Base-by-base conservation (phyloP, 495 filamentous ascomycete genomes). In the Aspergillus biplanus region DNA sequence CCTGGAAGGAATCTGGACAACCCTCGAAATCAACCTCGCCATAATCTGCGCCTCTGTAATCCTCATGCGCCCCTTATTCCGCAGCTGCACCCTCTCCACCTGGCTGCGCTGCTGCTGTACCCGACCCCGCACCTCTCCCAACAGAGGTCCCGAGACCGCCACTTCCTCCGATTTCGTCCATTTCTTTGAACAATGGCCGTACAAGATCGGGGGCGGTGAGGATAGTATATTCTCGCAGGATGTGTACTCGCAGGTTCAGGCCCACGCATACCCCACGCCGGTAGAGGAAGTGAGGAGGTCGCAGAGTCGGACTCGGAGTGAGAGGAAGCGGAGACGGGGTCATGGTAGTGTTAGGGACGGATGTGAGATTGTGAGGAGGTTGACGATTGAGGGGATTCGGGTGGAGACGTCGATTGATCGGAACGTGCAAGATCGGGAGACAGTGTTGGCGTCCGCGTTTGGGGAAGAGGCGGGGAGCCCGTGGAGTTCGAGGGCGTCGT, bases 1-100 rank as follows among this genome's bases (percentile, higher is more conserved):
- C 2, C 69, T 76, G n/a, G 74, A 75, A 5, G 75, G 79, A 0
- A 76, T 78, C 55, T 86, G 83, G 83, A 80, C 80, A 7, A 73
- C 78, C n/a, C 71, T 80, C 44, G 83, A 86, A 66, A 65, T 84
- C 8, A 77, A 78, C 67, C 74, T 80, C 6, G 82, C 79, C 34
- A 82, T 85, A 27, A 77, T 78, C 33, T 85, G 81, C 58, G 75
- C 75, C 27, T 84, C 76, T 37, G 69, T 85, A 1, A 73, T 81
- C 4, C 66, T 79, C 54, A 62, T 78, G 65, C 63, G 70, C 56
- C 56, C 72, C 2, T 47, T 74, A 2, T 44, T 71, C 58, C 55
- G 63, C 33, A 39, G 31, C 32, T 72, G 61, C 18, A 47, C 34
- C 37, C 31, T 32, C 50, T 39, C 35, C 37, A 55, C 16, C 21